Percentiles rank a stretch among this genome's conserved stretches.
phyloP scores from a whole-genome alignment of 2,329 filamentous ascomycete genomes.

The Helotiales sp. region DNA sequence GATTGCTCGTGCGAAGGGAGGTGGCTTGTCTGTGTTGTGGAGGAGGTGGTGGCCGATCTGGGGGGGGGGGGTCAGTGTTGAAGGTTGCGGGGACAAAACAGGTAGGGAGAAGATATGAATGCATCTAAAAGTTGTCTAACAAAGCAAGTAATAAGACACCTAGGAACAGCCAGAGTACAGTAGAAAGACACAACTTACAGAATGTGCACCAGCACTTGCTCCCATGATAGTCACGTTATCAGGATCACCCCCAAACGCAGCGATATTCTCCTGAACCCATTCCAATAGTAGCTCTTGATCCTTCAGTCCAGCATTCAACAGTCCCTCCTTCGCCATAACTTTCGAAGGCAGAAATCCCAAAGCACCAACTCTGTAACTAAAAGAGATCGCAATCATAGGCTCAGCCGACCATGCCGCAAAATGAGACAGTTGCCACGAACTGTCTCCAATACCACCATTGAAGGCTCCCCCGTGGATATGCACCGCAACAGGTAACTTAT shows the following conservation, averaged over 20 bases:
- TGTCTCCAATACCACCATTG: slow-evolving; percentile 55
- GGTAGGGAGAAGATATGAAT: not conserved
- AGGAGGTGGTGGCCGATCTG: slow-evolving; percentile 73
- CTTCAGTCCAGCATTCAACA: slow-evolving; percentile 67
- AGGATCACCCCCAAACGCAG: slow-evolving; percentile 63
- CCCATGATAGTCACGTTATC: slow-evolving; percentile 66
- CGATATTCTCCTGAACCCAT: slow-evolving; percentile 67
- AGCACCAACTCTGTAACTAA: slow-evolving; percentile 67
- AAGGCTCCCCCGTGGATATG: slow-evolving; percentile 70
- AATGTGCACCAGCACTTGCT: slow-evolving; percentile 65
- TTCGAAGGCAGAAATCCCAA: slow-evolving; percentile 71
- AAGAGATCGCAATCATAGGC: slow-evolving; percentile 62
- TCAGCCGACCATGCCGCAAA: slow-evolving; percentile 61
- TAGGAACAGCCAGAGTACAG: no score
- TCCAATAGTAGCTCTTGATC: slow-evolving; percentile 64
- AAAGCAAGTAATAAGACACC: no score
- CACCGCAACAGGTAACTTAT: slow-evolving; percentile 56
- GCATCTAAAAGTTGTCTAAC: no score
- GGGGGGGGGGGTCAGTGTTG: slow-evolving; percentile 9
- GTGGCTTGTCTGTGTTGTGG: slow-evolving; percentile 45
- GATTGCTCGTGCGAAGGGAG: slow-evolving; percentile 58
- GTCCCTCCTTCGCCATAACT: slow-evolving; percentile 57
- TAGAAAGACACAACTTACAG: slow-evolving; percentile 48
- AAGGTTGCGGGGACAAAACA: not conserved
- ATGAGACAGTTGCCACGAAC: slow-evolving; percentile 51